Conservation (phyloP, 306 rosid species). For the Medicago arabica region DNA sequence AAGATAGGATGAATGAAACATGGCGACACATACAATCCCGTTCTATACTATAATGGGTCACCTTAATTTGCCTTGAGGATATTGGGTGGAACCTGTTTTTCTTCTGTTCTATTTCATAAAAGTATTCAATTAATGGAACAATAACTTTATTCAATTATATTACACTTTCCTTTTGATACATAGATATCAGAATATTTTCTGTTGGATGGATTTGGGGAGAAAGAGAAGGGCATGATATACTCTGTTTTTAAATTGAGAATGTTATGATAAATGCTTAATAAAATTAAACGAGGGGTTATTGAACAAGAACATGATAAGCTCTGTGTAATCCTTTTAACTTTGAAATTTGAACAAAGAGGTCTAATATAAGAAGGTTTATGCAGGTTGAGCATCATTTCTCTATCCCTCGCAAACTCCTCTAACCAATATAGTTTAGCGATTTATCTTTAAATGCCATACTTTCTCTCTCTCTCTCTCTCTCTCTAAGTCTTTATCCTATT, state of each 20-base stretch:
- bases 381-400: not conserved
- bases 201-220: conserved; percentile 1
- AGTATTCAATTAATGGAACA: not conserved
- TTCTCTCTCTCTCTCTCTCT: not conserved
- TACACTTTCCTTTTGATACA: not conserved
- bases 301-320: not conserved
- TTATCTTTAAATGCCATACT: not conserved
- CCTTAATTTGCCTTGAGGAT: not conserved
- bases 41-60: not conserved
- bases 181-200: not conserved
- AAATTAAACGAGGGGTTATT: not conserved
- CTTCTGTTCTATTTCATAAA: not conserved
- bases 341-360: not conserved
- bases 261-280: not conserved
- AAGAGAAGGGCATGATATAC: not conserved
- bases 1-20: not conserved
- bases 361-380: conserved; percentile 7
- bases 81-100: not conserved
- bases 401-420: not conserved
- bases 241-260: not conserved
- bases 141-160: not conserved
- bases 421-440: not conserved
- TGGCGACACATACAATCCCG: not conserved
- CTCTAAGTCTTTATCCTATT: not conserved
- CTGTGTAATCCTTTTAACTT: not conserved